Conservation (phyloP, 2,329 filamentous ascomycete species). For the Biscogniauxia marginata region DNA sequence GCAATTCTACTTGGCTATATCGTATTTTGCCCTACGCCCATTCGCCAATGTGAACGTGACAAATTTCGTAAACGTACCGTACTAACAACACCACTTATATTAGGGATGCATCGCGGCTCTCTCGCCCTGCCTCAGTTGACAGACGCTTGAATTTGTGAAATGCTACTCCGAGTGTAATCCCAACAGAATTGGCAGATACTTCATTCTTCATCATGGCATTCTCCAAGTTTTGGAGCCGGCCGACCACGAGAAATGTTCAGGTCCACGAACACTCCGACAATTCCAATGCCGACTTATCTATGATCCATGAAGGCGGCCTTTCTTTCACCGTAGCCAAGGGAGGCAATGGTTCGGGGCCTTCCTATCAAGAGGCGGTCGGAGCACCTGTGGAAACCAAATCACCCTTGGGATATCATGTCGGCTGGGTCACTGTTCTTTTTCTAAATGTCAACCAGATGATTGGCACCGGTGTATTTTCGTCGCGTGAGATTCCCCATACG, state of each 20-base stretch:
- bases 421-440: constrained; percentile 54
- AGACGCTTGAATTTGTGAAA: too few relatives aligned
- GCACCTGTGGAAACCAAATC: constrained; percentile 59
- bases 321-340: constrained; percentile 27
- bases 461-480: constrained; percentile 58
- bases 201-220: constrained; percentile 18
- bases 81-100: neutral
- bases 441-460: constrained; percentile 62
- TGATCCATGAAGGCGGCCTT: constrained; percentile 29
- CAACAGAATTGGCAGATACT: neutral
- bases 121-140: too few relatives aligned
- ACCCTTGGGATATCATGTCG: constrained; percentile 60
- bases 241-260: constrained; percentile 8
- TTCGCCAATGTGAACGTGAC: neutral
- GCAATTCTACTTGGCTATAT: neutral
- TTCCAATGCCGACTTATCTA: constrained; percentile 22
- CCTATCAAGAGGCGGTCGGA: constrained; percentile 59
- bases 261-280: constrained; percentile 6
- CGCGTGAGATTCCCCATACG: constrained; percentile 16
- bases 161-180: neutral
- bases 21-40: neutral
- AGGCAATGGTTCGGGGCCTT: constrained; percentile 44
- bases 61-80: neutral
- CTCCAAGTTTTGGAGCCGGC: constrained; percentile 20
- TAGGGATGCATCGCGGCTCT: neutral